These are phyloP conservation scores for Zygosaccharomyces gambellarensis DNA, from an alignment of 805 yeast species.

Conservation along the genomic window DNA sequence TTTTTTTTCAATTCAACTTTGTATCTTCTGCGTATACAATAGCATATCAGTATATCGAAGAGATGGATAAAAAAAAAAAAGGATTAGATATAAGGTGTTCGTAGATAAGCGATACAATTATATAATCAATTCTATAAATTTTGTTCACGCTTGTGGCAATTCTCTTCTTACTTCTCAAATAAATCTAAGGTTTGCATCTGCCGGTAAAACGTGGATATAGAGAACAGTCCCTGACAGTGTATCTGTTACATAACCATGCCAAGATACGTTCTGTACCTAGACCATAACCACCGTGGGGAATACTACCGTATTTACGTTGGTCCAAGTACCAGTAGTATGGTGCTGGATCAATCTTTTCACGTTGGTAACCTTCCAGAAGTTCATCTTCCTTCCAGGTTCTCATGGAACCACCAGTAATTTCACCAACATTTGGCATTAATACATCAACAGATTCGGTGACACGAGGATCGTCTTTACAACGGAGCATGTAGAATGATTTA, in stretches of 20 bases:
- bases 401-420: conserved; percentile 98
- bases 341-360: conserved; percentile 79
- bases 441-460: conserved; percentile 99
- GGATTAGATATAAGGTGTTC: no score
- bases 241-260: conserved; percentile 97
- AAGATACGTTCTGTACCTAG: conserved; percentile 95
- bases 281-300: conserved; percentile 99
- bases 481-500: conserved; percentile 97
- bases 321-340: conserved; percentile 96
- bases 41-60: no score
- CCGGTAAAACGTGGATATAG: conserved; percentile 97
- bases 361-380: conserved; percentile 81
- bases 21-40: no score
- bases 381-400: conserved; percentile 82
- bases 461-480: conserved; percentile 80
- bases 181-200: conserved; percentile 82
- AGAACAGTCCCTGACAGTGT: conserved; percentile 97
- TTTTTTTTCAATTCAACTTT: no score
- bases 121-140: neutral
- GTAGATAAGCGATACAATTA: no score
- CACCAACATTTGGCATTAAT: conserved; percentile 98
- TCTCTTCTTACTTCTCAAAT: neutral
- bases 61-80: no score
- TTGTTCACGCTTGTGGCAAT: neutral
- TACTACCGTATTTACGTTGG: conserved; percentile 93